Evolutionary conservation across 2,329 filamentous ascomycete species (phyloP).

Genomic region (Colletotrichum abscissum): DNA sequence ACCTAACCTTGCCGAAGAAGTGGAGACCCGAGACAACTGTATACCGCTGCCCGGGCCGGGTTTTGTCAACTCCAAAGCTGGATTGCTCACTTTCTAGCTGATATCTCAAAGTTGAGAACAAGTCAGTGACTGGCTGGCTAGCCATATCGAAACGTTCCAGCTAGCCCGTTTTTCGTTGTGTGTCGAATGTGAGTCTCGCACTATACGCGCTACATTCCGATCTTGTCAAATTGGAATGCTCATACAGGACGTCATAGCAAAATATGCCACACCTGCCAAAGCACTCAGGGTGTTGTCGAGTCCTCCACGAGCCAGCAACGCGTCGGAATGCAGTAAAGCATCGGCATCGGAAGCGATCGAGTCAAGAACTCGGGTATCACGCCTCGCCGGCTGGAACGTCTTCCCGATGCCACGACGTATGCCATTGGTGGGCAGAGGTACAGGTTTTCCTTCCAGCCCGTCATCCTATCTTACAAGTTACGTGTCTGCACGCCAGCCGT

Average conservation of each 20-base stretch:
- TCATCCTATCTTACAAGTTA: constrained; percentile 8
- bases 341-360: neutral
- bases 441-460: neutral
- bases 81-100: neutral
- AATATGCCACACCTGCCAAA: neutral
- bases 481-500: constrained; percentile 3
- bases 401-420: neutral
- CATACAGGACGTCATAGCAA: neutral
- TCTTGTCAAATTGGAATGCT: neutral
- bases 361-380: neutral
- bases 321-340: neutral
- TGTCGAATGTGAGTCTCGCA: neutral
- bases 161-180: neutral
- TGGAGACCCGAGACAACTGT: neutral
- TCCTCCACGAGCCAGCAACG: neutral
- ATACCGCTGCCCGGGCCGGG: neutral
- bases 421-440: neutral
- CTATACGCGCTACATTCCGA: neutral
- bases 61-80: neutral
- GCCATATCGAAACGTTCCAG: neutral
- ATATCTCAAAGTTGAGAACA: neutral
- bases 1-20: neutral
- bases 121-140: neutral
- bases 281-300: neutral
- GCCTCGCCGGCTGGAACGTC: neutral